These are phyloP conservation scores for Geranium brycei DNA, from an alignment of 345 rosid species.

Conservation along the genomic window DNA sequence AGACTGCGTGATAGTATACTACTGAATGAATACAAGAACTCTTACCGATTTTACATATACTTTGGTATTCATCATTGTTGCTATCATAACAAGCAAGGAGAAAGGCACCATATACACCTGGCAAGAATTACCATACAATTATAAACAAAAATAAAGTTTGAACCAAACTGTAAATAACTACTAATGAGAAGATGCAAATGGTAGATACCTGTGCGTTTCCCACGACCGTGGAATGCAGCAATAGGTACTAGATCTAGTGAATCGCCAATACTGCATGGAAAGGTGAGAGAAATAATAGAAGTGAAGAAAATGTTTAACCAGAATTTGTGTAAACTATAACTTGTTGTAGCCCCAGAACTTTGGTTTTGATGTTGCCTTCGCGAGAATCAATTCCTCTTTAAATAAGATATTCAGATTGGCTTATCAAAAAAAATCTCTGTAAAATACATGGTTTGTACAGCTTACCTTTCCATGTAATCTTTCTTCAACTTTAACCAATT, in stretches of 20 bases:
- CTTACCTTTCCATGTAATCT: conserved; percentile 83
- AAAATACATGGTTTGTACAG: conserved; percentile 1
- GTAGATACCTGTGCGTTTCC: conserved; percentile 70
- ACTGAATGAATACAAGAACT: conserved; percentile 4
- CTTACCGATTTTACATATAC: conserved; percentile 89
- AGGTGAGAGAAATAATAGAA: conserved; percentile 4
- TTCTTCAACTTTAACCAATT: conserved; percentile 96
- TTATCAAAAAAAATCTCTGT: neutral
- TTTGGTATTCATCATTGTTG: conserved; percentile 73
- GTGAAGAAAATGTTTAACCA: neutral
- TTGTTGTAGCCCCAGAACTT: no score
- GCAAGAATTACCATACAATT: conserved; percentile 11
- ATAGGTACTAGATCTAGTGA: conserved; percentile 90
- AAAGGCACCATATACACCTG: conserved; percentile 91
- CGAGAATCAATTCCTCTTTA: no score
- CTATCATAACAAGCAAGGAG: conserved; percentile 80
- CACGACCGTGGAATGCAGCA: conserved; percentile 93
- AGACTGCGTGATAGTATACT: neutral
- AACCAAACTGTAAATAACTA: neutral
- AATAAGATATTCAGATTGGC: no score
- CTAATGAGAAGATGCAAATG: neutral
- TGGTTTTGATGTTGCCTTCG: no score
- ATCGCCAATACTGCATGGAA: conserved; percentile 65
- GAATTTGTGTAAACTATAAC: neutral
- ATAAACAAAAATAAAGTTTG: conserved; percentile 8